These are phyloP conservation scores for Crithidia expoeki DNA, from an alignment of 208 protist species.

Conservation along the genomic window DNA sequence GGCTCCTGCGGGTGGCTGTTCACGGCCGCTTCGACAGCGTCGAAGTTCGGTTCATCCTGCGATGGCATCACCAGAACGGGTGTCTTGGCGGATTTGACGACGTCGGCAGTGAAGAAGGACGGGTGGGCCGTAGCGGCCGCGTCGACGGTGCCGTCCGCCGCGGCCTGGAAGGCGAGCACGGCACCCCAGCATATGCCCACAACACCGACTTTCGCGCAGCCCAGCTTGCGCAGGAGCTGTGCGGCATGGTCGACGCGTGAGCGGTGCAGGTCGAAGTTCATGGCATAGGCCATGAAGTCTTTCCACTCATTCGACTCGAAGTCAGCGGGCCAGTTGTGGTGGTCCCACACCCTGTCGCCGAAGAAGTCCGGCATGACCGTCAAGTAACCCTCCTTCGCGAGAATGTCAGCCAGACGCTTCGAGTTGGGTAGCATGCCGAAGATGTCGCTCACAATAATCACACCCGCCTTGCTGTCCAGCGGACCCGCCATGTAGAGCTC, in stretches of 20 bases:
- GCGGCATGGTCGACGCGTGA: slow-evolving; percentile 27
- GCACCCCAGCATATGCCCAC: slow-evolving; percentile 72
- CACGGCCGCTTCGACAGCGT: slow-evolving; percentile 44
- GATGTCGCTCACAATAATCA: slow-evolving; percentile 64
- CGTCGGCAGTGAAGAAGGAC: slow-evolving; percentile 30
- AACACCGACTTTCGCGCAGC: slow-evolving; percentile 40
- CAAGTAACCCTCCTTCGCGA: slow-evolving; percentile 46
- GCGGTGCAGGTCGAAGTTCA: slow-evolving; percentile 24
- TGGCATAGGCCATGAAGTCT: slow-evolving; percentile 28
- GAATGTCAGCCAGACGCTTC: slow-evolving; percentile 47
- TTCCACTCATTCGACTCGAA: slow-evolving; percentile 39
- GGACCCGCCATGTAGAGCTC: slow-evolving; percentile 53
- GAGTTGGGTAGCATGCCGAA: slow-evolving; percentile 59
- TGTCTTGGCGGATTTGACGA: slow-evolving; percentile 24
- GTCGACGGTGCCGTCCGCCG: slow-evolving; percentile 34
- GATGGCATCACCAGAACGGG: slow-evolving; percentile 60
- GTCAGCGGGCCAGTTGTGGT: slow-evolving; percentile 39
- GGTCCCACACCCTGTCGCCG: slow-evolving; percentile 34
- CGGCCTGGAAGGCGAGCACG: slow-evolving; percentile 29
- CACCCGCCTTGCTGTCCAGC: slow-evolving; percentile 38
- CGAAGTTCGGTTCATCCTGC: slow-evolving; percentile 46
- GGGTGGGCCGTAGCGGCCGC: slow-evolving; percentile 50
- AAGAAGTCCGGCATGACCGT: slow-evolving; percentile 71
- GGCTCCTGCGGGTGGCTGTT: slow-evolving; percentile 22
- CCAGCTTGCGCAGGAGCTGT: slow-evolving; percentile 42